Evolutionary conservation across 2,329 filamentous ascomycete species (phyloP), one percentile per base, ranked within the genome.

Genomic region (Monosporascus ibericus): DNA sequence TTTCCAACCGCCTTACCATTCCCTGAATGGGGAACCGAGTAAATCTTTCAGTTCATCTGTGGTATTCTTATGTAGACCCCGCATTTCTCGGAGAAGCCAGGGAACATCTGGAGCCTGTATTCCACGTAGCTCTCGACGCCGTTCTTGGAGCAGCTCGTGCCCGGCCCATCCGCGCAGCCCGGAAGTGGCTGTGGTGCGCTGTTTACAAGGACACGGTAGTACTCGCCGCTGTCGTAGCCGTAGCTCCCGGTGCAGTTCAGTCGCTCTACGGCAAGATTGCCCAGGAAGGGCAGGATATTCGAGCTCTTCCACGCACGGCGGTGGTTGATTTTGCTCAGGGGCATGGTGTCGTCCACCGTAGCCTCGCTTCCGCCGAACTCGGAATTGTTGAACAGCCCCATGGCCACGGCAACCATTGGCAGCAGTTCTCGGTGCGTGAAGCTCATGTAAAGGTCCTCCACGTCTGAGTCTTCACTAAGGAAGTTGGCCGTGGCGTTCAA

Each of bases 401-500:
- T 75, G 0, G 85, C 83, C 1, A 87, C 84, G 1, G 84, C 69
- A 1, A 87, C 81, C 53, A 82, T 84, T 1, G 85, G 84, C 1
- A 84, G 84, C 2, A 88, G 70, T 64, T 88, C 84, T 20, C 85
- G 80, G 64, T 88, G 85, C 0, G 85, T 87, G 70, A 88, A 88
- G 49, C 81, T 84, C 40, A 87, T 74, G 61, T 84, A 85, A 7
- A 88, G 72, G 52, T 87, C 81, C 61, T 87, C 76, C 14, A 61
- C 63, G 6, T 68, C 63, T 0, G 66, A 58, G 1, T 64, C 59
- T 1, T 67, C 56, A 25, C 60, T 65, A 9, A 85, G 69, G 0
- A 81, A 69, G 9, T 70, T 61, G 0, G 81, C 73, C 0, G 82
- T 84, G 0, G 82, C 79, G 56, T 85, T 85, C 6, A 87, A 63